These are phyloP conservation scores for Spiraea crenata DNA, from an alignment of 331 rosid species.

Conservation along the genomic window DNA sequence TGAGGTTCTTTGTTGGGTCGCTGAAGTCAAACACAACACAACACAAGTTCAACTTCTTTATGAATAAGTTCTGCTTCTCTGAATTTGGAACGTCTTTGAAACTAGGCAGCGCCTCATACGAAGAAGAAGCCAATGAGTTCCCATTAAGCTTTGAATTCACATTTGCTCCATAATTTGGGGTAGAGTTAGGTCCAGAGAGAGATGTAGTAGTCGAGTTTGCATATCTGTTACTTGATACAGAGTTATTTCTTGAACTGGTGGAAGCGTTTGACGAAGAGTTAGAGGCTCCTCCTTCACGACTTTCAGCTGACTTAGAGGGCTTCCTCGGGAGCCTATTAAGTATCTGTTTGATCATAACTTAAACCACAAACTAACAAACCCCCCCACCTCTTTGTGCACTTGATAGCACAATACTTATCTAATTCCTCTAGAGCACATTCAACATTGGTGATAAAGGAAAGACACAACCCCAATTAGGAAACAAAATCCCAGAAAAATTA, in stretches of 20 bases:
- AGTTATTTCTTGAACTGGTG: conserved; percentile 51
- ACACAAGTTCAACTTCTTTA: conserved; percentile 84
- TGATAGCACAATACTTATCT: conserved; percentile 26
- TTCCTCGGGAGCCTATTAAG: conserved; percentile 86
- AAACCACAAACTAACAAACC: conserved; percentile 34
- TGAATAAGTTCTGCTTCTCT: conserved; percentile 81
- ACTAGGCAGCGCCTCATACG: conserved; percentile 80
- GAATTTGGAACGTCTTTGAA: conserved; percentile 82
- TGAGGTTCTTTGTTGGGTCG: conserved; percentile 75
- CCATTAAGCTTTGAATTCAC: conserved; percentile 71
- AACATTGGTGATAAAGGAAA: conserved; percentile 32
- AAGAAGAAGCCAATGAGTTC: conserved; percentile 39
- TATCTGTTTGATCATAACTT: conserved; percentile 89
- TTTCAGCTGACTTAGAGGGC: conserved; percentile 73
- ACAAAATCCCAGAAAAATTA: conserved; percentile 29
- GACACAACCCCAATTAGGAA: conserved; percentile 25
- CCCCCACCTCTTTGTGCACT: conserved; percentile 30
- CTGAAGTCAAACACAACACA: conserved; percentile 75
- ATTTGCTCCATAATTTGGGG: conserved; percentile 50
- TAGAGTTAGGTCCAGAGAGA: conserved; percentile 43
- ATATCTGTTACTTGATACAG: conserved; percentile 39
- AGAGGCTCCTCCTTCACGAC: conserved; percentile 69
- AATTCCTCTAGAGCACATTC: conserved; percentile 34
- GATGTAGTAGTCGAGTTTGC: conserved; percentile 47
- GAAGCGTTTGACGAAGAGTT: conserved; percentile 61